Percentiles rank a stretch among this genome's conserved stretches.
Conservation (phyloP, 2,329 filamentous ascomycete species). For the Trichothecium roseum region DNA sequence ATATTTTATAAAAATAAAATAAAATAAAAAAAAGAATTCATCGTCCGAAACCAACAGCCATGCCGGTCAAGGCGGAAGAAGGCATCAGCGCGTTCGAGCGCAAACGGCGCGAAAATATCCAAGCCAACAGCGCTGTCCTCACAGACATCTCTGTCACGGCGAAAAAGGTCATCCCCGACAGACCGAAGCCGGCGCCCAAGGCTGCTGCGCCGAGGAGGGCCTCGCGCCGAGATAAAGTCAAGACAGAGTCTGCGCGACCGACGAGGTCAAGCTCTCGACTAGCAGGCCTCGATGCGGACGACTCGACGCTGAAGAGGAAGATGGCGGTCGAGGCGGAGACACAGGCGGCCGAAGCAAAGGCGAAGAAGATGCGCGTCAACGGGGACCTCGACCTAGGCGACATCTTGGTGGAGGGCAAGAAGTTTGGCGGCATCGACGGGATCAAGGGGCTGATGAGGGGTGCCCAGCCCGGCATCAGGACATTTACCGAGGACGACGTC, state of each 20-base stretch:
- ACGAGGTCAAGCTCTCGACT: conserved; percentile 49
- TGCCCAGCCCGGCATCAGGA: conserved; percentile 71
- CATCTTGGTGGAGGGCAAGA: conserved; percentile 69
- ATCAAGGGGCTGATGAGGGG: conserved; percentile 48
- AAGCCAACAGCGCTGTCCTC: conserved; percentile 70
- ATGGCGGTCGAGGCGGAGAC: conserved; percentile 37
- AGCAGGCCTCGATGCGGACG: conserved; percentile 41
- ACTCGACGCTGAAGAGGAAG: conserved; percentile 37
- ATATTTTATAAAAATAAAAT: too few relatives aligned
- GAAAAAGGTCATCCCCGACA: conserved; percentile 52
- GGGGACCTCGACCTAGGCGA: conserved; percentile 62
- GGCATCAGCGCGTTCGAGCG: conserved; percentile 76
- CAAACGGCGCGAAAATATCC: conserved; percentile 76
- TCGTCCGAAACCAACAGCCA: conserved; percentile 12
- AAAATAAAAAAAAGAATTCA: not conserved
- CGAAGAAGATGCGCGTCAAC: conserved; percentile 46
- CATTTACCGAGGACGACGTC: conserved; percentile 77
- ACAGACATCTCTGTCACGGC: conserved; percentile 66
- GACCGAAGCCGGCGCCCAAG: conserved; percentile 38
- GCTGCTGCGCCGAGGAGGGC: conserved; percentile 21
- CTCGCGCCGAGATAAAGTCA: conserved; percentile 10
- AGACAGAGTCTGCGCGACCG: conserved; percentile 35
- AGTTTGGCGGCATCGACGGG: conserved; percentile 61
- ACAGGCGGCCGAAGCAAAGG: conserved; percentile 29
- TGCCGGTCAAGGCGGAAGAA: conserved; percentile 35